Evolutionary conservation across 129 eudicot species (phyloP), one percentile per base, ranked within the genome.

Genomic region (Lactuca sativa): DNA sequence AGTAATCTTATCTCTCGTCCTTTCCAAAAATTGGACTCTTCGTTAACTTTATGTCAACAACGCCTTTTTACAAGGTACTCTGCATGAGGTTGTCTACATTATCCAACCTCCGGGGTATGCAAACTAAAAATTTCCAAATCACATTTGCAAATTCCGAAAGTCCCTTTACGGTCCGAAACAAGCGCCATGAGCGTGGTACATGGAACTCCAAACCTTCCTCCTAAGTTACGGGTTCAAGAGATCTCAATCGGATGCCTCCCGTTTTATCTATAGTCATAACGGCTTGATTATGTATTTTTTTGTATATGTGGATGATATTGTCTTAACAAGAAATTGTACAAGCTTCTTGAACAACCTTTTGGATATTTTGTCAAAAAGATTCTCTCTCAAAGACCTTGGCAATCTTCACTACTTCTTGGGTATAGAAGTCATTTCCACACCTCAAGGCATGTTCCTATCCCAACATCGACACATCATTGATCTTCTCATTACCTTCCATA

Each of bases 391-490:
- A 10, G 57, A 65, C 6, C 56, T 64, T 21, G 56, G 56, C 8
- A 9, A 9, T 41, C 54, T 43, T 4, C 52, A 62, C 17, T 54
- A 64, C 55, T 64, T 64, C 7, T 44, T 64, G 33, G 70, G 56
- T 5, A 51, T 44, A 12, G 44, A 31, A 4, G 59, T 66, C 4
- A 62, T 62, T 16, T 16, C 36, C 16, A 62, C 67, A 1, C 33
- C 3, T 41, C 36, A 62, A 62, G 71, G 71, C 14, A 13, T 66
- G 30, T 66, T 66, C 9, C n/a, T 66, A 31, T 66, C 71, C 6
- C 71, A 66, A 66, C 71, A 66, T 11, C 12, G 31, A 44, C 58
- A 48, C 44, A 51, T 66, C 14, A 44, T 3, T 66, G 71, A 66
- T 31, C 25, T 66, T 49, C 59, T 66, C 59, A 47, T 59, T 9